These are phyloP conservation scores for Candida odintsovae DNA, from an alignment of 805 yeast species.

Conservation along the genomic window DNA sequence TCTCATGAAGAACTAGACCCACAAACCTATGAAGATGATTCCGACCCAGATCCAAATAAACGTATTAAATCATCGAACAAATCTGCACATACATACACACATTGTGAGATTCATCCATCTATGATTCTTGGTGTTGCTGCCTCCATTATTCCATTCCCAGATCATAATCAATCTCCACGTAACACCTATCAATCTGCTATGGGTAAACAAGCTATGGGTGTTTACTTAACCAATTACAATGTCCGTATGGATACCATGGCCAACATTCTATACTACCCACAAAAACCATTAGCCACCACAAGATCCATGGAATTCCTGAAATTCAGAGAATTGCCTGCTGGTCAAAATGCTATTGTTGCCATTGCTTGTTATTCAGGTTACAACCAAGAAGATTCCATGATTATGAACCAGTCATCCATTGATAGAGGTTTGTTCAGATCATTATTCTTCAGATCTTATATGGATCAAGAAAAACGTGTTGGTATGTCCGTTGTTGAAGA, in stretches of 20 bases:
- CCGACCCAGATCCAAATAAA: constrained; percentile 46
- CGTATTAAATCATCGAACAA: constrained; percentile 68
- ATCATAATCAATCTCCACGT: constrained; percentile 99
- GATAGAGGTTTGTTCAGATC: constrained; percentile 96
- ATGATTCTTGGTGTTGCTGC: constrained; percentile 99
- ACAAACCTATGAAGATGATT: constrained; percentile 38
- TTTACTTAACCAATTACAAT: constrained; percentile 86
- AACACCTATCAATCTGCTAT: constrained; percentile 98
- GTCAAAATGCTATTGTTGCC: constrained; percentile 98
- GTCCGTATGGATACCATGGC: constrained; percentile 99
- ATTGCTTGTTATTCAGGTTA: constrained; percentile 98
- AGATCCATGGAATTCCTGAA: constrained; percentile 96
- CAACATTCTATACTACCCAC: constrained; percentile 93
- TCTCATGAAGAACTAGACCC: constrained; percentile 93
- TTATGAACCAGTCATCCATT: constrained; percentile 97
- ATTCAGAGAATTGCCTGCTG: constrained; percentile 97
- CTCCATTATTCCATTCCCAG: constrained; percentile 98
- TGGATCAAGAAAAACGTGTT: constrained; percentile 97
- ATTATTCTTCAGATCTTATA: constrained; percentile 91
- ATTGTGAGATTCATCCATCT: constrained; percentile 98
- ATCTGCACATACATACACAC: constrained; percentile 83
- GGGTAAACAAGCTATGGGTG: constrained; percentile 99
- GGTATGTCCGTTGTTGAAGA: constrained; percentile 99
- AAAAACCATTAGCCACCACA: constrained; percentile 96
- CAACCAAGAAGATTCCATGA: constrained; percentile 99